Conservation (phyloP, 2,329 filamentous ascomycete species). For the Cercospora sp. region DNA sequence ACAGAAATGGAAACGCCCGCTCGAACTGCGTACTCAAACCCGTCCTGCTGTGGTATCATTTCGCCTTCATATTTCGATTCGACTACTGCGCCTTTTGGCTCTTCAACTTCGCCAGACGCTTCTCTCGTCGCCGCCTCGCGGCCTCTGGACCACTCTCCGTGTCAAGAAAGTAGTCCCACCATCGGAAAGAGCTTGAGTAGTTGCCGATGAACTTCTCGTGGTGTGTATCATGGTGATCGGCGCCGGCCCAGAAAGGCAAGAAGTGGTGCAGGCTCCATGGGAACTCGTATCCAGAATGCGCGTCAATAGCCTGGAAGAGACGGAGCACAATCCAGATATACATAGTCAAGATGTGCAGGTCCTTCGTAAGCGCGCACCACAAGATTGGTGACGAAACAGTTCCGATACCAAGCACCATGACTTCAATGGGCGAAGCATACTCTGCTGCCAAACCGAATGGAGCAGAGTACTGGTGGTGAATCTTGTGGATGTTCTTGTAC, state of each 20-base stretch:
- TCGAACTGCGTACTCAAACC: constrained; percentile 17
- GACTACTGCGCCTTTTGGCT: constrained; percentile 46
- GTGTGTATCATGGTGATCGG: constrained; percentile 93
- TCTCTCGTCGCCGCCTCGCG: constrained; percentile 77
- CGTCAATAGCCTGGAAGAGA: constrained; percentile 95
- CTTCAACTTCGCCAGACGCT: constrained; percentile 71
- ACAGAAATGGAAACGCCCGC: constrained; percentile 14
- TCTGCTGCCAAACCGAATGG: constrained; percentile 95
- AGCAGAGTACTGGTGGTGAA: constrained; percentile 97
- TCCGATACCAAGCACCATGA: constrained; percentile 89
- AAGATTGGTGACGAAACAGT: constrained; percentile 79
- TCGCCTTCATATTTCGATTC: not conserved
- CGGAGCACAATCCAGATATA: constrained; percentile 93
- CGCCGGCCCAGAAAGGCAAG: constrained; percentile 96
- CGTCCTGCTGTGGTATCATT: not conserved
- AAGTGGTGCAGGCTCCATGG: constrained; percentile 96
- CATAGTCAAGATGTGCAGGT: constrained; percentile 96
- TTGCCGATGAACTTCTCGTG: constrained; percentile 99
- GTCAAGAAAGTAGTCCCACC: constrained; percentile 95
- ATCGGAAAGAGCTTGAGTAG: constrained; percentile 96
- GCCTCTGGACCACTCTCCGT: constrained; percentile 91
- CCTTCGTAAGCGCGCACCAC: constrained; percentile 77
- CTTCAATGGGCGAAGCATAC: constrained; percentile 96
- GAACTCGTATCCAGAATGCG: constrained; percentile 97
- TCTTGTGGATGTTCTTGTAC: constrained; percentile 97